These are phyloP conservation scores for Candida railenensis DNA, from an alignment of 805 yeast genomes.

Conservation along the genomic window DNA sequence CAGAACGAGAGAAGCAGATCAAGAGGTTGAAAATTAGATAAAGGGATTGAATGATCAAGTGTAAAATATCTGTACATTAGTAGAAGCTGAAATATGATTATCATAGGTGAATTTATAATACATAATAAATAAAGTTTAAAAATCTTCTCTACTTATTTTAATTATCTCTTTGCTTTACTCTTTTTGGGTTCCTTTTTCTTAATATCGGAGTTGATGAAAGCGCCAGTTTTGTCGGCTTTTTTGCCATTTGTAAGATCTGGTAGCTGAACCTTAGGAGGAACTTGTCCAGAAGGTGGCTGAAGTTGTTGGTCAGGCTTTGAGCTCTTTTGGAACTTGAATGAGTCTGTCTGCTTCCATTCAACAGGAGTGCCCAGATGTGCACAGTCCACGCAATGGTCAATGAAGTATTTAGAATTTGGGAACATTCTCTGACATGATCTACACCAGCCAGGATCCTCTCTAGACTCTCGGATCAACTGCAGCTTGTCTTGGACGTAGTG, in stretches of 20 bases:
- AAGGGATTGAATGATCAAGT: no score
- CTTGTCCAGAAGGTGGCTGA: no score
- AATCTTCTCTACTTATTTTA: neutral
- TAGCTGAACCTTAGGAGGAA: no score
- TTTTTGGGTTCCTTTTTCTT: neutral
- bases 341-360: conserved; percentile 18
- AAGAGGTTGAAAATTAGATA: conserved; percentile 11
- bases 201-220: neutral
- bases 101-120: neutral
- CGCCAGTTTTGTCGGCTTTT: neutral
- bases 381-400: conserved; percentile 66
- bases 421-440: conserved; percentile 61
- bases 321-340: neutral
- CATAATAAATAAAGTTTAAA: neutral
- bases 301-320: neutral
- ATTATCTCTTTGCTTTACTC: neutral
- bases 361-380: conserved; percentile 35
- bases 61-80: conserved; percentile 7
- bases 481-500: conserved; percentile 57
- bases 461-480: conserved; percentile 21
- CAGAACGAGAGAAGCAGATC: conserved; percentile 16
- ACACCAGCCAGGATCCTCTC: conserved; percentile 67
- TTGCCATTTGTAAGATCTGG: neutral
- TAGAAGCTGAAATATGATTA: neutral
- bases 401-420: conserved; percentile 51